Evolutionary conservation across 257 asterid species (phyloP), one percentile per base, ranked within the genome.

Genomic region (Paraleonurus japonicus): DNA sequence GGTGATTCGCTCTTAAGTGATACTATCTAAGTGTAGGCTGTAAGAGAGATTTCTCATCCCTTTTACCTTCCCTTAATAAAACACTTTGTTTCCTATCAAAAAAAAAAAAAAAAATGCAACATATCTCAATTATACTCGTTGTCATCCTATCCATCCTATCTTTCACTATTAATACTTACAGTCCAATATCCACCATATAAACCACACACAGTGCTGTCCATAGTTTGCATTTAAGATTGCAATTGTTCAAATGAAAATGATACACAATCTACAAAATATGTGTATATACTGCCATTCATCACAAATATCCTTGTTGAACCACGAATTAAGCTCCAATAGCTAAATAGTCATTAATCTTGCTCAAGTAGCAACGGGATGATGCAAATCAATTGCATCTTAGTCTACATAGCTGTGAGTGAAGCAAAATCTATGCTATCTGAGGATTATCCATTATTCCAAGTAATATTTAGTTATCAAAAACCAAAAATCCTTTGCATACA

Each of bases 341-440:
- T 10, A 62, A 22, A 9, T 62, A 33, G 15, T 19, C 60, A 53
- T n/a, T 7, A 53, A 53, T 53, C 26, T 20, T 53, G 47, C n/a
- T 72, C 57, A 62, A 23, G 61, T 62, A 63, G 70, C 30, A 62
- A 63, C 16, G 15, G 1, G 15, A 39, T 65, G 70, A 41, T 9
- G 28, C 39, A 65, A 43, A 48, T 61, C 47, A 33, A 51, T 10
- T 32, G 9, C 77, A 16, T 22, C 64, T 50, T 22, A 62, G 65
- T 9, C 19, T 45, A 16, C 58, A 71, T 15, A 27, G 45, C 17
- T 3, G 5, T 13, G 54, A 6, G 32, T 35, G 27, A 48, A 72
- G 37, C 37, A 62, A 51, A 72, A 51, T 48, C 8, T 33, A 72
- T 33, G 33, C 7, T 11, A 60, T 30, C 47, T 61, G 67, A 58